Conservation (phyloP, 2,329 filamentous ascomycete genomes). For the Aspergillus hiratsukae region DNA sequence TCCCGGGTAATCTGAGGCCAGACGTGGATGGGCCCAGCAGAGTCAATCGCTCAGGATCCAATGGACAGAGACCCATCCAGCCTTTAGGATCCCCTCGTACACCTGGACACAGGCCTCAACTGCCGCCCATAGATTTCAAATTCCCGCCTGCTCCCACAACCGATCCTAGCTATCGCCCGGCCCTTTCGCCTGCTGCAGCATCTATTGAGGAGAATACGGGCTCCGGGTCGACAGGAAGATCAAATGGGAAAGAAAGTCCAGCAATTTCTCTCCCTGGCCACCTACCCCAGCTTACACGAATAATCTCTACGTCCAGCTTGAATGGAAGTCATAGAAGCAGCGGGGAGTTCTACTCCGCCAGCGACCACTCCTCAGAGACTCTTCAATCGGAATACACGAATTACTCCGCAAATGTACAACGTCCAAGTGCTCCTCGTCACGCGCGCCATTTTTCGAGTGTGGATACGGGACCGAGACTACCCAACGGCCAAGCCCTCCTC, state of each 20-base stretch:
- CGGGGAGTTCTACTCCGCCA: constrained; percentile 89
- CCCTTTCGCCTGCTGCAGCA: constrained; percentile 25
- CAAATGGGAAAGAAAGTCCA: constrained; percentile 20
- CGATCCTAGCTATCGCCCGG: constrained; percentile 23
- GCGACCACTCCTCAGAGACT: constrained; percentile 93
- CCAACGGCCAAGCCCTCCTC: constrained; percentile 68
- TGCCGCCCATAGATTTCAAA: constrained; percentile 49
- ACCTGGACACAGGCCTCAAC: constrained; percentile 34
- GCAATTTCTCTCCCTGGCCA: constrained; percentile 25
- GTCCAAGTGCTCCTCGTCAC: constrained; percentile 40
- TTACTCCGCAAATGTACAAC: constrained; percentile 48
- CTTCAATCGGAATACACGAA: constrained; percentile 77
- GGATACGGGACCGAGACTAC: constrained; percentile 18
- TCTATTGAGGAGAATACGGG: constrained; percentile 22
- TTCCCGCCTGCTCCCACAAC: constrained; percentile 47
- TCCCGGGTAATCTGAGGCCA: constrained; percentile 27
- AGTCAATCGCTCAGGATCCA: constrained; percentile 19
- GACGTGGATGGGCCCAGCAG: constrained; percentile 29
- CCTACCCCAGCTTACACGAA: constrained; percentile 50
- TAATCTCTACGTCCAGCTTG: constrained; percentile 73
- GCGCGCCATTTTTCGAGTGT: constrained; percentile 44
- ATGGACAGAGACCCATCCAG: constrained; percentile 29
- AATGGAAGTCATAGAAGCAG: constrained; percentile 81
- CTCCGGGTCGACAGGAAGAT: constrained; percentile 12
- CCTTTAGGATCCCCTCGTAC: constrained; percentile 38